Base-by-base conservation (phyloP, 768 basidiomycete species). In the Macrolepiota dolichaula region DNA sequence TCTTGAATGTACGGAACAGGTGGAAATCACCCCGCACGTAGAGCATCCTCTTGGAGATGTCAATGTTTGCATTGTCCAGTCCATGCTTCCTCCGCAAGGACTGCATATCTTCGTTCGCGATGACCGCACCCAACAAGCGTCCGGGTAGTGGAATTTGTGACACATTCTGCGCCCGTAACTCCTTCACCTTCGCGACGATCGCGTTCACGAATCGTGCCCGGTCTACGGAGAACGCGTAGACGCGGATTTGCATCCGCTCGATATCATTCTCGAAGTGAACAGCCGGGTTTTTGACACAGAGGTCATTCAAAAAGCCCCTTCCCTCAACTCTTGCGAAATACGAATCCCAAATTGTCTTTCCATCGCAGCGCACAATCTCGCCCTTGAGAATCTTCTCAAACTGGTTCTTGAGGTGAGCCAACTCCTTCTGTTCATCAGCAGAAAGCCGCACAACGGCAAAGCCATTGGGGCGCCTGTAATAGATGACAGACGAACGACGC, bases 311-410 rank as follows among this genome's bases (percentile, higher is more conserved):
- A 68, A 81, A 91, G 0, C 13, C 22, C 0, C 51, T 42, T 0
- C 88, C 88, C 5, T 71, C 71, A 0, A 65, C 60, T 3, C 75
- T 63, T 22, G 68, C 67, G 62, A 93, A 87, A 70, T 83, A 91
- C 3, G 77, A 73, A 61, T 92, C 86, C 90, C 90, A 93, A 7
- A 82, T 73, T 1, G 77, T 72, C 42, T 81, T 80, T 29, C 79
- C 83, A 49, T 84, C 78, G 17, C 80, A 66, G 27, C 72, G 76
- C 36, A 90, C 69, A 2, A 80, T 72, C 63, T 92, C 87, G 0
- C 91, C 90, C 2, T 78, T 81, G 0, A 88, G 67, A 11, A 87
- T 73, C n/a, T 76, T 76, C 67, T 90, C 88, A 22, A 91, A 77
- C 63, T 85, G 78, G 2, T 74, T 69, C 65, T 90, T 91, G 55